Evolutionary conservation across 805 yeast genomes (phyloP).

Genomic region (Schwanniomyces sp.): DNA sequence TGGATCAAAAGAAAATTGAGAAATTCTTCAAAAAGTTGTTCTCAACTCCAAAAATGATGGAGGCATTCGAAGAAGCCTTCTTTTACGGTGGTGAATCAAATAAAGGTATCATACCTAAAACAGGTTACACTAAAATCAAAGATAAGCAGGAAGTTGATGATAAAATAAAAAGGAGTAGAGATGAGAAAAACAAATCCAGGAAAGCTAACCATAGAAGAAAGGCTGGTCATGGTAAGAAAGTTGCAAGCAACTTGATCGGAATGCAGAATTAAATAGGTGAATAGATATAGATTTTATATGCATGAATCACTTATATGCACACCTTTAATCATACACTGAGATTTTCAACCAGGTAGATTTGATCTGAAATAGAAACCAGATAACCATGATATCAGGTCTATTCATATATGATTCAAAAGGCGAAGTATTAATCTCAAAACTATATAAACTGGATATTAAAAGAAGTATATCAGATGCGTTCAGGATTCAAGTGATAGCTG

Average conservation of each 20-base stretch:
- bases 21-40: slow-evolving; percentile 86
- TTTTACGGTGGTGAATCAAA: slow-evolving; percentile 33
- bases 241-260: slow-evolving; percentile 26
- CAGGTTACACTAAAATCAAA: neutral
- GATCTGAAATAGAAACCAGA: neutral
- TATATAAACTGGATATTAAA: slow-evolving; percentile 73
- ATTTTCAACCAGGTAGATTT: neutral
- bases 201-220: slow-evolving; percentile 68
- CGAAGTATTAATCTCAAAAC: slow-evolving; percentile 74
- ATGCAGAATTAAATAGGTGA: slow-evolving; percentile 12
- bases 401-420: slow-evolving; percentile 78
- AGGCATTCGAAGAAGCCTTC: slow-evolving; percentile 60
- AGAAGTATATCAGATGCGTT: slow-evolving; percentile 83
- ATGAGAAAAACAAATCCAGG: slow-evolving; percentile 56
- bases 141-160: slow-evolving; percentile 5
- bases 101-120: slow-evolving; percentile 4
- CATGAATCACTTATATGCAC: neutral
- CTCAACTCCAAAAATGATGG: slow-evolving; percentile 61
- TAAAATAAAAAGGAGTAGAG: slow-evolving; percentile 40
- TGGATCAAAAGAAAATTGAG: slow-evolving; percentile 91
- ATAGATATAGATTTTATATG: neutral
- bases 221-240: slow-evolving; percentile 58
- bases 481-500: slow-evolving; percentile 84
- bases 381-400: slow-evolving; percentile 76
- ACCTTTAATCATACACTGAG: neutral